Conservation (phyloP, 1,284 basidiomycete species). For the Leccinum fallax region DNA sequence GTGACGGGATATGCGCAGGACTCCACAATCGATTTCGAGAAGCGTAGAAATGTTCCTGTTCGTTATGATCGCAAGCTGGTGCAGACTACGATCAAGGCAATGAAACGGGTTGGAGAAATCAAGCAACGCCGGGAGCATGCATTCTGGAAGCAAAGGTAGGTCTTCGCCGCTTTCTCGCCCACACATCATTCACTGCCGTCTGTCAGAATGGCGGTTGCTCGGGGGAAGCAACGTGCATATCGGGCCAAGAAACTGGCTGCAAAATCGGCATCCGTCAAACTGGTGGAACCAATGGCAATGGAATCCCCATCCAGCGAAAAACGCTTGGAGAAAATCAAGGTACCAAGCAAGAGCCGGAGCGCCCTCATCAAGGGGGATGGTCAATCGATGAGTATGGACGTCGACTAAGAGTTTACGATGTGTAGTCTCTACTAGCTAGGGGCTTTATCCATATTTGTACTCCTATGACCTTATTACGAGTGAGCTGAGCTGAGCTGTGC, state of each 20-base stretch:
- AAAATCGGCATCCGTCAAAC: conserved; percentile 63
- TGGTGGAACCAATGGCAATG: conserved; percentile 68
- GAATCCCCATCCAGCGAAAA: conserved; percentile 48
- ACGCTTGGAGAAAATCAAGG: conserved; percentile 79
- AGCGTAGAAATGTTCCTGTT: conserved; percentile 96
- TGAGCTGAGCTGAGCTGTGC: not conserved
- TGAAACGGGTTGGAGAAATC: conserved; percentile 96
- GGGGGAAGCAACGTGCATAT: conserved; percentile 71
- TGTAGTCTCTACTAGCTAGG: conserved; percentile 1
- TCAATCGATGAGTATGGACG: conserved; percentile 80
- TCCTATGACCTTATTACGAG: conserved; percentile 1
- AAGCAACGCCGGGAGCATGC: conserved; percentile 88
- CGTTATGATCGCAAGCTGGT: conserved; percentile 97
- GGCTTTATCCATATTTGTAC: conserved; percentile 25
- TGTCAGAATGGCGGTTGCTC: conserved; percentile 76
- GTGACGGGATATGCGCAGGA: conserved; percentile 58
- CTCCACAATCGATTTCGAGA: conserved; percentile 99
- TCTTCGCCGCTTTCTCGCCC: conserved; percentile 10
- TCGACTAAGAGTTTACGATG: conserved; percentile 52
- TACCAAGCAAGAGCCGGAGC: conserved; percentile 66
- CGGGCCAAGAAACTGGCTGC: conserved; percentile 64
- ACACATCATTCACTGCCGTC: conserved; percentile 4
- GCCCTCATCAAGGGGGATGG: conserved; percentile 79
- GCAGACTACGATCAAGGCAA: conserved; percentile 94
- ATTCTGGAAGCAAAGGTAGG: conserved; percentile 95